Percentiles rank a stretch among this genome's conserved stretches.
phyloP scores from a whole-genome alignment of 2,329 filamentous ascomycete species.

The Aspergillus fischeri region DNA sequence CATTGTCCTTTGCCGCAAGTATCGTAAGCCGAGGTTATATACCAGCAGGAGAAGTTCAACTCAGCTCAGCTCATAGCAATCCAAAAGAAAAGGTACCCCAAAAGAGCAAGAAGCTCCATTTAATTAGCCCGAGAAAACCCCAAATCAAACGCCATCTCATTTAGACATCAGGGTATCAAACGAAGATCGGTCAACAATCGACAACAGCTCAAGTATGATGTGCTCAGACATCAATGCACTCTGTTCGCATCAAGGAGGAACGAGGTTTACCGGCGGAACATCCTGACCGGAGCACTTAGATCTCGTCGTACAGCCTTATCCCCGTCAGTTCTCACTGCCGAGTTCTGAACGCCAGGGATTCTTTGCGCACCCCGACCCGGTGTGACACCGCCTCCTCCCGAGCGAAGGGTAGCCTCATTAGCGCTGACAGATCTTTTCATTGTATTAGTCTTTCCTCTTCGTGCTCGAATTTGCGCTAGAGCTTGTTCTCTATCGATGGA shows the following conservation, averaged over 20 bases:
- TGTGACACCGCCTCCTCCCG: conserved; percentile 22
- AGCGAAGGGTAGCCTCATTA: conserved; percentile 30
- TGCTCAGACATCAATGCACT: conserved; percentile 1
- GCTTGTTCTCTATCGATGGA: conserved; percentile 47
- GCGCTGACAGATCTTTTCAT: conserved; percentile 40
- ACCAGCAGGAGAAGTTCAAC: conserved; percentile 1
- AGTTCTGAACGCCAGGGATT: conserved; percentile 30
- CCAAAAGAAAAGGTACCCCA: not conserved
- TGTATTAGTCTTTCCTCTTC: conserved; percentile 43
- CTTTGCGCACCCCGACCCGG: conserved; percentile 26
- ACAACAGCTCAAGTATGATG: conserved; percentile 9
- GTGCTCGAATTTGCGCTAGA: conserved; percentile 47
- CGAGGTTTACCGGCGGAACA: conserved; percentile 23
- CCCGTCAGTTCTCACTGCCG: conserved; percentile 24
- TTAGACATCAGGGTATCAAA: conserved; percentile 27
- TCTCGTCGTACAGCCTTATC: conserved; percentile 32
- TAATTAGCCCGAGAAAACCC: not conserved
- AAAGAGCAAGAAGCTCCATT: not conserved
- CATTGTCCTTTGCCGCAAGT: not conserved
- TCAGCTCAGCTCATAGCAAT: not conserved
- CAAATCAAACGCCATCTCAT: conserved; percentile 13
- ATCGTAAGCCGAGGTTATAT: not conserved
- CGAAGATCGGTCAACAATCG: conserved; percentile 11
- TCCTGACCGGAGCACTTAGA: conserved; percentile 35
- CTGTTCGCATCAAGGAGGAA: not conserved